These are phyloP conservation scores for Colletotrichum zoysiae DNA, from an alignment of 2,329 filamentous ascomycete genomes.

Conservation along the genomic window DNA sequence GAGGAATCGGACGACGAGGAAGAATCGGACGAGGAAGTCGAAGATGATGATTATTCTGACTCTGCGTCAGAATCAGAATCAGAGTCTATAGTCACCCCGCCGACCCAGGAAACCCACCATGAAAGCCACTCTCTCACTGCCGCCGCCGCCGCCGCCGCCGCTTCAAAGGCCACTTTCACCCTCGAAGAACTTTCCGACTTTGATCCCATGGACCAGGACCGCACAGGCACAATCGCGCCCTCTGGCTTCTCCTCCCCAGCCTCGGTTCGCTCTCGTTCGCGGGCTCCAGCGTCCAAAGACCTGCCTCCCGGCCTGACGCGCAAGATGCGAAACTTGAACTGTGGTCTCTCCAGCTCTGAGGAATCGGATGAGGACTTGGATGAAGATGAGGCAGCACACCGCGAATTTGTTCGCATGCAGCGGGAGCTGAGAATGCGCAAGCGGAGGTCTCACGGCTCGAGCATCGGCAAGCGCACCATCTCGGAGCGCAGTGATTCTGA, in stretches of 20 bases:
- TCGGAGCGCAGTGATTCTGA: constrained; percentile 67
- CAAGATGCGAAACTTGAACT: constrained; percentile 57
- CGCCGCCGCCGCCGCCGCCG: constrained; percentile 13
- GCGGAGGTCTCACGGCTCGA: constrained; percentile 65
- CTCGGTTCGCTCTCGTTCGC: constrained; percentile 57
- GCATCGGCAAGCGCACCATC: constrained; percentile 67
- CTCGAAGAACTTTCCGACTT: constrained; percentile 62
- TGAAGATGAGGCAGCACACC: constrained; percentile 52
- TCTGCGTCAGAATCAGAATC: constrained; percentile 25
- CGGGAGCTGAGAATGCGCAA: constrained; percentile 59
- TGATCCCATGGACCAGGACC: constrained; percentile 59
- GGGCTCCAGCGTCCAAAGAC: constrained; percentile 45
- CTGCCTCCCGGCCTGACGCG: constrained; percentile 59
- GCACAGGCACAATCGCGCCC: constrained; percentile 58
- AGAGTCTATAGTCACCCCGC: constrained; percentile 43
- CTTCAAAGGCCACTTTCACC: constrained; percentile 48
- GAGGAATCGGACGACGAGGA: constrained; percentile 26
- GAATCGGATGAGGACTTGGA: constrained; percentile 54
- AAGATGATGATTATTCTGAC: constrained; percentile 44
- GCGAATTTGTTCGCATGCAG: constrained; percentile 55
- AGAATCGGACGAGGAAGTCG: constrained; percentile 1
- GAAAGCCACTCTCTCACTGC: constrained; percentile 26
- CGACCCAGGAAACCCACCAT: constrained; percentile 3
- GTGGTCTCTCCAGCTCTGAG: constrained; percentile 54
- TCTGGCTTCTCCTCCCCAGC: constrained; percentile 60